Percentiles rank a stretch among this genome's conserved stretches.
Evolutionary conservation across 495 filamentous ascomycete genomes (phyloP).

Genomic region (Xylaria nigripes): DNA sequence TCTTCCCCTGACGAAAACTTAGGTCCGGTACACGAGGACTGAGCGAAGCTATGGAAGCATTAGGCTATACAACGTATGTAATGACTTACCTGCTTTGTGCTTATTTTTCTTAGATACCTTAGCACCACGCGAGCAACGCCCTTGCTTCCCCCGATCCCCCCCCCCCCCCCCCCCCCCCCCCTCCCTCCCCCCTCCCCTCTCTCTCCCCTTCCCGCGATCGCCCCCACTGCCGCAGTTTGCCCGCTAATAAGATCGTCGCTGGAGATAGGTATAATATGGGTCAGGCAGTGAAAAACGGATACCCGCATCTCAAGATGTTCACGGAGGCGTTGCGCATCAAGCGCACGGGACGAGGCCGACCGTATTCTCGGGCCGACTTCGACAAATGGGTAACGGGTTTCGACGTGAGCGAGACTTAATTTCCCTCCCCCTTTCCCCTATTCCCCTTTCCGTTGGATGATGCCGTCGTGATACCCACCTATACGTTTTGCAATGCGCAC

Average conservation of each 20-base stretch:
- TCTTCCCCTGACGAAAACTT: not conserved
- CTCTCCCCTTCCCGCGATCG: too few species aligned
- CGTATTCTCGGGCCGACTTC: constrained; percentile 5
- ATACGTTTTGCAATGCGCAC: not conserved
- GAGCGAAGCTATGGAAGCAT: constrained; percentile 3
- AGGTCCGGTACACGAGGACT: constrained; percentile 7
- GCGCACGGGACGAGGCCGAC: not conserved
- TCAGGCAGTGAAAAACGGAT: constrained; percentile 5
- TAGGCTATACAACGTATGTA: not conserved
- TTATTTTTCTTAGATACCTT: too few species aligned
- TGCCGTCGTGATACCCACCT: not conserved
- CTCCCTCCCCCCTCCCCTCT: not conserved
- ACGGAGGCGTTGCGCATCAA: not conserved
- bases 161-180: not conserved
- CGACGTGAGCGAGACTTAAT: constrained; percentile 17
- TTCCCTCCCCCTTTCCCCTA: not conserved
- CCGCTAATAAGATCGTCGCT: not conserved
- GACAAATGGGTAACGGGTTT: constrained; percentile 5
- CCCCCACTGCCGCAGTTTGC: not conserved
- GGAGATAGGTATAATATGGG: not conserved
- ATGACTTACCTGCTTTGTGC: too few species aligned
- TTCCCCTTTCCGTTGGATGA: not conserved
- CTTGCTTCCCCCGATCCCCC: not conserved
- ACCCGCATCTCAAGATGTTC: constrained; percentile 9
- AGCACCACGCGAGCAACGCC: not conserved